Evolutionary conservation across 345 rosid genomes (phyloP).

Genomic region (Aegle marmelos): DNA sequence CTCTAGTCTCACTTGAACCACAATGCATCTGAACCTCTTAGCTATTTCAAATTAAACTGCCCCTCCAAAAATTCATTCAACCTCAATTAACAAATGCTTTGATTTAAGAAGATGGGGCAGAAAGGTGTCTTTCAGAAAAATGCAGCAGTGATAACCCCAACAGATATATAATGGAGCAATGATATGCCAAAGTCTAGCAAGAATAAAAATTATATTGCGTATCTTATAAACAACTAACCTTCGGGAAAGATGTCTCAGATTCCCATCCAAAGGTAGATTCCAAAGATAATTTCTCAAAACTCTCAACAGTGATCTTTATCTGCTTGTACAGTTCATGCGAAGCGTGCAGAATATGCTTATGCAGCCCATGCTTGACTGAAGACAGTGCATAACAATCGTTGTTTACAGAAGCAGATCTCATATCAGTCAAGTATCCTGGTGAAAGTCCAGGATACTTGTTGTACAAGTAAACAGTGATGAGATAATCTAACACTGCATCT

Average conservation of each 20-base stretch:
- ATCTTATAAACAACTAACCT: constrained; percentile 40
- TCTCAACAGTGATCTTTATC: constrained; percentile 30
- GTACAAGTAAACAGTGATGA: constrained; percentile 59
- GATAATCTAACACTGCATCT: constrained; percentile 78
- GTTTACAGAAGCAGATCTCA: constrained; percentile 96
- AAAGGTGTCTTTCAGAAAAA: neutral
- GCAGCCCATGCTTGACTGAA: constrained; percentile 52
- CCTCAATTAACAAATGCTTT: neutral
- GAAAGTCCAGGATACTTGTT: constrained; percentile 56
- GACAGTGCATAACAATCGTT: constrained; percentile 76
- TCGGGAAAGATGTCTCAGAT: constrained; percentile 66
- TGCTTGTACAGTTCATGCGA: constrained; percentile 64
- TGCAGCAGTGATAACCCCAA: neutral
- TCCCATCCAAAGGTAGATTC: constrained; percentile 76
- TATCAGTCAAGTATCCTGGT: constrained; percentile 78
- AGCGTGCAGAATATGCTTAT: constrained; percentile 66
- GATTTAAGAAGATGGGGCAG: neutral
- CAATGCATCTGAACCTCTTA: neutral
- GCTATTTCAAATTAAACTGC: neutral
- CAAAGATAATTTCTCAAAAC: constrained; percentile 28
- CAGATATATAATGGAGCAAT: neutral
- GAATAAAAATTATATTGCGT: neutral
- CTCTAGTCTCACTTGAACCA: neutral
- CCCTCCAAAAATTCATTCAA: neutral
- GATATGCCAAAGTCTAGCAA: neutral